Percentiles rank a stretch among this genome's conserved stretches.
Conservation (phyloP, 148 eudicot species). For the Camellia japonica region DNA sequence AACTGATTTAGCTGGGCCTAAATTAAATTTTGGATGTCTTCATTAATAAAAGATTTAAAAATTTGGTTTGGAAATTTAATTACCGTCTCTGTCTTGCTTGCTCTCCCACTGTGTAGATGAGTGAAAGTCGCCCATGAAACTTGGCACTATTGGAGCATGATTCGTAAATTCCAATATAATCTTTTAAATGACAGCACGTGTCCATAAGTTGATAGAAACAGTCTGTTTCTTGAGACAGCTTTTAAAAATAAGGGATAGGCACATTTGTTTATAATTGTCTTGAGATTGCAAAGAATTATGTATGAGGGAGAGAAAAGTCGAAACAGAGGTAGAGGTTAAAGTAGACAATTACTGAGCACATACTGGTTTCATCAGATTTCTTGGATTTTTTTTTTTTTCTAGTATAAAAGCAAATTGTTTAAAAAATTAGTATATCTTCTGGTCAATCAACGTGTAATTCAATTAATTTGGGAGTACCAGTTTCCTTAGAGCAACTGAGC, state of each 20-base stretch:
- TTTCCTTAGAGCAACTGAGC: not conserved
- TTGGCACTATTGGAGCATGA: not conserved
- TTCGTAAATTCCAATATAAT: not conserved
- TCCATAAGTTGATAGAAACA: not conserved
- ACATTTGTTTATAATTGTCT: not conserved
- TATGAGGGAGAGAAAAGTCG: not conserved
- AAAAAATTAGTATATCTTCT: not conserved
- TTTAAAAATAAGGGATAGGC: not conserved
- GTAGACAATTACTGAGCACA: conserved; percentile 1
- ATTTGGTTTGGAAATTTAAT: not conserved
- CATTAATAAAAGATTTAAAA: not conserved
- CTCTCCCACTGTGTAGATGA: not conserved
- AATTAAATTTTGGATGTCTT: not conserved
- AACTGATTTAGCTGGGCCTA: not conserved
- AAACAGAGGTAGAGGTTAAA: not conserved
- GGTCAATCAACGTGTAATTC: not conserved
- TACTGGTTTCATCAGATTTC: not conserved
- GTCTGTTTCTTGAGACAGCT: not conserved
- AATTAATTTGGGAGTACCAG: not conserved
- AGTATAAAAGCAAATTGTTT: too few relatives aligned
- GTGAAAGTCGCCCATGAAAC: not conserved
- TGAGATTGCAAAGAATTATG: not conserved
- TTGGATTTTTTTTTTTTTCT: not conserved
- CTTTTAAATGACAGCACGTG: not conserved
- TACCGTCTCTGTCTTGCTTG: not conserved